Conservation (phyloP, 768 basidiomycete species). For the Lepiota brunneoincarnata region DNA sequence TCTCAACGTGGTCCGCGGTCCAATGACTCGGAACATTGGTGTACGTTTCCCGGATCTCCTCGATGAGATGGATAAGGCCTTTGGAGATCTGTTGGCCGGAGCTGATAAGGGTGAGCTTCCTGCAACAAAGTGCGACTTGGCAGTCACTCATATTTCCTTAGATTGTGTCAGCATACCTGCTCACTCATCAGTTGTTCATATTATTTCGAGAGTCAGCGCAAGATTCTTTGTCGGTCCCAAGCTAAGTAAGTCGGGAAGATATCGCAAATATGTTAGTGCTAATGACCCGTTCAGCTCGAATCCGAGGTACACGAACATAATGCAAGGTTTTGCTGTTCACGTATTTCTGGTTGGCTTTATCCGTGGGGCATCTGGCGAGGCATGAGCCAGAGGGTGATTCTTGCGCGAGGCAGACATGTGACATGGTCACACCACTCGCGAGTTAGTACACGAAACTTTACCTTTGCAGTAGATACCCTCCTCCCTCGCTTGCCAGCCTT, state of each 20-base stretch:
- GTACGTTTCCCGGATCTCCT: constrained; percentile 33
- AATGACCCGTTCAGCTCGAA: constrained; percentile 31
- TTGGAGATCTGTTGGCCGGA: constrained; percentile 25
- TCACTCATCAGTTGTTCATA: constrained; percentile 2
- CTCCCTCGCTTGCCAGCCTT: too few species aligned
- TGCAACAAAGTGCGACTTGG: too few species aligned
- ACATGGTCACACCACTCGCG: too few species aligned
- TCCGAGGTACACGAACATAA: constrained; percentile 34
- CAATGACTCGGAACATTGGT: constrained; percentile 33
- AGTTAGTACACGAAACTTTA: too few species aligned
- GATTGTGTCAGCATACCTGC: constrained; percentile 7
- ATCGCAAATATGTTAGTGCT: not conserved
- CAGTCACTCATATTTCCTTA: too few species aligned
- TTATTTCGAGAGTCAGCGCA: constrained; percentile 22
- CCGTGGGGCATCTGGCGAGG: too few species aligned
- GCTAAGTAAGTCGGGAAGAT: constrained; percentile 16
- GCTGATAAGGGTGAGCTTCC: not conserved
- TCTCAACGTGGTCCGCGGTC: constrained; percentile 29
- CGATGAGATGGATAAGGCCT: constrained; percentile 44
- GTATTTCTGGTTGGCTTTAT: constrained; percentile 27
- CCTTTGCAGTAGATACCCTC: too few species aligned
- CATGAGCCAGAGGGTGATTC: too few species aligned
- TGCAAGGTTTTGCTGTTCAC: constrained; percentile 30
- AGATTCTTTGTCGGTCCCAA: constrained; percentile 26
- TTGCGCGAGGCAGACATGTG: too few species aligned